Evolutionary conservation across 495 filamentous ascomycete genomes (phyloP).

Genomic region (Penicillium mononematosum): DNA sequence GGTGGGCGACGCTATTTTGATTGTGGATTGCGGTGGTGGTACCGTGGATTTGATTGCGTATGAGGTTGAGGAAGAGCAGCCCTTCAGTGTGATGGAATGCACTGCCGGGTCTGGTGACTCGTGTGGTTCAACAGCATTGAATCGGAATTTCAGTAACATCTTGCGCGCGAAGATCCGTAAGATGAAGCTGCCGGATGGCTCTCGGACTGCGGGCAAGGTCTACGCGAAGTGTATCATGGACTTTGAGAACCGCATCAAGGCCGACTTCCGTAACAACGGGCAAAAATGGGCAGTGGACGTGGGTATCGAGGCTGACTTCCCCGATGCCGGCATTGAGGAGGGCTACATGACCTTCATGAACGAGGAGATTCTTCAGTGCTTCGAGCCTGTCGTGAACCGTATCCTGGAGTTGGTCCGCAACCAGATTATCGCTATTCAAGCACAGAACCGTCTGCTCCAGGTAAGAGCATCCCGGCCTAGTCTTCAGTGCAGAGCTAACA

Average conservation of each 20-base stretch:
- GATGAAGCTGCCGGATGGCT: slow-evolving; percentile 80
- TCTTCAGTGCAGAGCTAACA: slow-evolving; percentile 15
- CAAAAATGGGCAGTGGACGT: slow-evolving; percentile 85
- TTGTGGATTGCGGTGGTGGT: slow-evolving; percentile 78
- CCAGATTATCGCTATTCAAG: slow-evolving; percentile 79
- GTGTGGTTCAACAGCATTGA: slow-evolving; percentile 75
- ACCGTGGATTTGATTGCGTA: slow-evolving; percentile 81
- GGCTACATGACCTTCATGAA: slow-evolving; percentile 84
- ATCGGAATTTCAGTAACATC: slow-evolving; percentile 78
- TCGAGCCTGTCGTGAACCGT: slow-evolving; percentile 75
- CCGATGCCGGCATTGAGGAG: slow-evolving; percentile 76
- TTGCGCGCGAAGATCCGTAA: slow-evolving; percentile 76
- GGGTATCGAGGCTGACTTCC: slow-evolving; percentile 76
- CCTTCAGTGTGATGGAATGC: slow-evolving; percentile 74
- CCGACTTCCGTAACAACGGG: slow-evolving; percentile 78
- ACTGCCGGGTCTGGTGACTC: slow-evolving; percentile 78
- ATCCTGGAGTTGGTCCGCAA: slow-evolving; percentile 76
- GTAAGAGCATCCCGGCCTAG: slow-evolving; percentile 38
- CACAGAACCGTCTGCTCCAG: slow-evolving; percentile 69
- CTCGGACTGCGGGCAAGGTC: slow-evolving; percentile 71
- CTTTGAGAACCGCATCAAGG: slow-evolving; percentile 81
- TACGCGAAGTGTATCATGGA: slow-evolving; percentile 86
- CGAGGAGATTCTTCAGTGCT: slow-evolving; percentile 78
- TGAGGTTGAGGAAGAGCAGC: slow-evolving; percentile 75
- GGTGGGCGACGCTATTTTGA: slow-evolving; percentile 71